These are phyloP conservation scores for Peterozyma xylosa DNA, from an alignment of 805 yeast genomes.

Conservation along the genomic window DNA sequence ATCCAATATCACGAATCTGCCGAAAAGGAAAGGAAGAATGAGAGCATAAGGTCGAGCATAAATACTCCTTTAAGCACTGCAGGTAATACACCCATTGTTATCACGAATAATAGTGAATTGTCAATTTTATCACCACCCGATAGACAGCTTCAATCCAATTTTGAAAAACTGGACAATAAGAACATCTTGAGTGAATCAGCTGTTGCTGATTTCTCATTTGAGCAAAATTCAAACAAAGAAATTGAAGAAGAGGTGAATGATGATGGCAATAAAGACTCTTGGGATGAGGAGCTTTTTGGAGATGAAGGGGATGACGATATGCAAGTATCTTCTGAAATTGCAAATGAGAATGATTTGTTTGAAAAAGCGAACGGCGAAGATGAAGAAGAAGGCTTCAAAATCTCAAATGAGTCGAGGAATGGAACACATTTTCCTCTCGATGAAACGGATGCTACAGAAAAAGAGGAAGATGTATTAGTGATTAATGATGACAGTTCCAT, in stretches of 20 bases:
- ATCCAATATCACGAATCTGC: conserved; percentile 13
- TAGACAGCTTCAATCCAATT: not conserved
- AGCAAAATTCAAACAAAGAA: not conserved
- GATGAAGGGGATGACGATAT: conserved; percentile 1
- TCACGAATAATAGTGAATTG: conserved; percentile 3
- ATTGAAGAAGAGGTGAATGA: not conserved
- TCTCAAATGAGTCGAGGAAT: not conserved
- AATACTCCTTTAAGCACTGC: conserved; percentile 9
- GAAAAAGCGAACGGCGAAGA: conserved; percentile 15
- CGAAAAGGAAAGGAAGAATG: conserved; percentile 8
- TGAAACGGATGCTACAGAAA: not conserved
- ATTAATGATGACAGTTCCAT: not conserved
- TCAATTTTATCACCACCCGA: conserved; percentile 1
- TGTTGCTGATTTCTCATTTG: not conserved
- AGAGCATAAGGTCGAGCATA: conserved; percentile 14
- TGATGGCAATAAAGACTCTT: conserved; percentile 2
- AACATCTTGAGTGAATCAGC: not conserved
- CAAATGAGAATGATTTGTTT: conserved; percentile 20
- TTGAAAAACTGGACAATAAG: not conserved
- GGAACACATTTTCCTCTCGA: conserved; percentile 1
- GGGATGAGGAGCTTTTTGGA: conserved; percentile 2
- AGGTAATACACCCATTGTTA: not conserved
- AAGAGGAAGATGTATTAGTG: not conserved
- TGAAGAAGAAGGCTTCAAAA: conserved; percentile 2
- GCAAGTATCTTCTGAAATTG: conserved; percentile 6